Base-by-base conservation (phyloP, 192 early-diverging fungal species). In the Jimgerdemannia flammicorona region DNA sequence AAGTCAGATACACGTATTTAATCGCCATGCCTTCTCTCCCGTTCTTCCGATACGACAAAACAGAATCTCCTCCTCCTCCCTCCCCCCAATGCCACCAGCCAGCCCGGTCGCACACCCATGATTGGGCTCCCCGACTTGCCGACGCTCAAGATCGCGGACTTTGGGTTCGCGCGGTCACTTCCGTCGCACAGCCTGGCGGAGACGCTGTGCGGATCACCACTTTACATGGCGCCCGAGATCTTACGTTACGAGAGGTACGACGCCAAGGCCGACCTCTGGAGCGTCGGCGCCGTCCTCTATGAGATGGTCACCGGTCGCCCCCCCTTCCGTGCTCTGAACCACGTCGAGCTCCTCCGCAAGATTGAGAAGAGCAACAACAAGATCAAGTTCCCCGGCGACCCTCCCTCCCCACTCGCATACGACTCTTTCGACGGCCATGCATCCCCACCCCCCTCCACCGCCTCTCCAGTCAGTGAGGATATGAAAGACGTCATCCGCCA, bases 181-280 rank as follows among this genome's bases (percentile, higher is more conserved):
- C 93, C 92, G 20, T 86, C 87, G 11, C 87, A 92, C 4, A 93
- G 91, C n/a, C 80, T 99, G 71, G 97, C 96, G 0, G 94, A 96
- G 59, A 99, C 97, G 2, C 85, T 99, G 41, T 99, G 98, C 73
- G 98, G 98, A 2, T 97, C 95, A 14, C 98, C 98, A 6, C 87
- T 99, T 11, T 98, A 98, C 79, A 98, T 98, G 96, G 93, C 91
- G 2, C 94, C 94, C 2, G 94, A 95, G 75, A 95, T 95, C 43
- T 79, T 95, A 40, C 87, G 92, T 18, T 95, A 95, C 44, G 93
- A 99, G 81, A 95, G 92, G 63, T 99, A 98, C 79, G 94, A 96
- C 42, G 95, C 96, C 40, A 95, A 95, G 77, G 96, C 96, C 0
- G 98, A 99, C 83, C 78, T 99, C 29, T 99, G 98, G 98, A 95